Base-by-base conservation (phyloP, 2,329 filamentous ascomycete species). In the Aspergillus tubingensis region DNA sequence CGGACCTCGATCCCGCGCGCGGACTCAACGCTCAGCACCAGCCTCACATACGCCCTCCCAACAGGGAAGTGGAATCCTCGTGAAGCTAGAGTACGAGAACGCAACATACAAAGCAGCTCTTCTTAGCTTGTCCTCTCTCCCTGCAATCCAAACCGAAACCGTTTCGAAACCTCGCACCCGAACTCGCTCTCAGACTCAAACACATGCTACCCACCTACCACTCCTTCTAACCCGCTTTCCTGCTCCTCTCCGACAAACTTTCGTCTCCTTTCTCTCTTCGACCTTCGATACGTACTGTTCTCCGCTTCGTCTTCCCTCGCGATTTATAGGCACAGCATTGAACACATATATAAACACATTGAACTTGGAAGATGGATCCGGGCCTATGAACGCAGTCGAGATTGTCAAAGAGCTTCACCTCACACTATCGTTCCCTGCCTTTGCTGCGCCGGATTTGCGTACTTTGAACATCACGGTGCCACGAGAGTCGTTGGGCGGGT, bases 181-280 rank as follows among this genome's bases (percentile, higher is more conserved):
- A 48, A 54, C 48, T 3, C 56, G 56, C 17, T 44, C 50, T 25
- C 52, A 43, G 38, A 15, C 19, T 13, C 50, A 49, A 39, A 50
- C 48, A 57, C 47, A 51, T 23, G 81, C 81, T 52, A 84, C 82
- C 1, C 71, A 77, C 15, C 75, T 85, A 3, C 83, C 83, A 0
- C 68, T 85, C 13, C 72, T 85, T 13, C 68, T 85, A 43, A 79
- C 82, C 3, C 80, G 81, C 60, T 79, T 84, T 68, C 82, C 83
- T 2, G 80, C 76, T 36, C 70, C 78, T 0, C 70, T 85, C 10
- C 78, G 82, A 4, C 80, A 83, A 39, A 75, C 76, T 2, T 78
- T 85, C 55, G 68, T 82, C 54, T 71, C 79, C 13, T 85, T 85
- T 65, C 67, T 85, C 13, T 72, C 76, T 5, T 74, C 79, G 1